Percentiles rank a stretch among this genome's conserved stretches.
Conservation (phyloP, 768 basidiomycete species). For the Daedalea quercina region DNA sequence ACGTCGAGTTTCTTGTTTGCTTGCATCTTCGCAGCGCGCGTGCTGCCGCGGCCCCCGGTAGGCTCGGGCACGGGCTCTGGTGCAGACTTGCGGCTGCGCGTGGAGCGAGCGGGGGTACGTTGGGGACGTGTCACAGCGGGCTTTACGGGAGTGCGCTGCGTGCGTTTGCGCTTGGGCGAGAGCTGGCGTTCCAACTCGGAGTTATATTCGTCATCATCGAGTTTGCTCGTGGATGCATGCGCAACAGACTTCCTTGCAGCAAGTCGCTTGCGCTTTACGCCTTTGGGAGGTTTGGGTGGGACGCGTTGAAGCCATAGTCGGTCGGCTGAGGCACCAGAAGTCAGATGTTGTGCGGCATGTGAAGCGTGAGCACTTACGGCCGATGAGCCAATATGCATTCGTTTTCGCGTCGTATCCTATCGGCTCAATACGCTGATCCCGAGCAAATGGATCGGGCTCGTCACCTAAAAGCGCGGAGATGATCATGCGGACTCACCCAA, state of each 20-base stretch:
- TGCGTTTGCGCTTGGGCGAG: slow-evolving; percentile 19
- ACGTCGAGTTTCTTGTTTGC: slow-evolving; percentile 65
- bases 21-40: slow-evolving; percentile 62
- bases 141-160: slow-evolving; percentile 1
- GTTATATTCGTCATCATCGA: slow-evolving; percentile 16
- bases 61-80: slow-evolving; percentile 3
- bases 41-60: slow-evolving; percentile 33
- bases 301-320: slow-evolving; percentile 84
- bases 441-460: slow-evolving; percentile 5
- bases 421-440: slow-evolving; percentile 68
- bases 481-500: slow-evolving; percentile 50
- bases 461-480: too few relatives aligned
- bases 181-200: slow-evolving; percentile 12
- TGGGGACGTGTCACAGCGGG: not conserved
- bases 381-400: slow-evolving; percentile 85
- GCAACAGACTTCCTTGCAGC: slow-evolving; percentile 17
- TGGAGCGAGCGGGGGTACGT: slow-evolving; percentile 5
- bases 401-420: slow-evolving; percentile 75
- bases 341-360: slow-evolving; percentile 4
- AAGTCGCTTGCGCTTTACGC: slow-evolving; percentile 33
- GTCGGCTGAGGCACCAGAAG: slow-evolving; percentile 43
- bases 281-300: slow-evolving; percentile 40
- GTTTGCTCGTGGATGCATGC: slow-evolving; percentile 14
- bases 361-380: slow-evolving; percentile 40
- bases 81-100: slow-evolving; percentile 1